A percentile compares a stretch with the other conserved stretches of the same genome.
These are phyloP conservation scores for Brassica rapa DNA, from an alignment of 345 rosid species.

Conservation along the genomic window DNA sequence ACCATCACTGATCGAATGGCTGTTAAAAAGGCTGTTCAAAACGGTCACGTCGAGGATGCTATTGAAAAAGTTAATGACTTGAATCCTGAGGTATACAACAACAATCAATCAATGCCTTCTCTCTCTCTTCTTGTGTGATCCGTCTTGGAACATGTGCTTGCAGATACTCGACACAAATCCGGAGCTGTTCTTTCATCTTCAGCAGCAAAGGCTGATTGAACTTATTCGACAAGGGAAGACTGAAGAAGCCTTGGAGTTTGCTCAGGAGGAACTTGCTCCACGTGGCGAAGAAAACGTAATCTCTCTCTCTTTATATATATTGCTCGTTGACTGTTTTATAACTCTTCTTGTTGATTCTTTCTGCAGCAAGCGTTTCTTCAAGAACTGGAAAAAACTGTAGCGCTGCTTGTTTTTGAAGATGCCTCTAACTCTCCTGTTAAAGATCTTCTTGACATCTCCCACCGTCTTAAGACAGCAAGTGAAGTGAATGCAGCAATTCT, in stretches of 20 bases:
- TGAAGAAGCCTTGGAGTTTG: constrained; percentile 95
- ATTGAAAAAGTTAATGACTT: constrained; percentile 93
- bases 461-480: constrained; percentile 92
- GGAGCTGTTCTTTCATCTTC: constrained; percentile 96
- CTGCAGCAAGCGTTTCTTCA: constrained; percentile 79
- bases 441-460: constrained; percentile 85
- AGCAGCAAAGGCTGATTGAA: constrained; percentile 96
- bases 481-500: constrained; percentile 98
- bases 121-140: neutral
- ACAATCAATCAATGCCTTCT: neutral
- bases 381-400: constrained; percentile 95
- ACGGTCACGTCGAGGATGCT: constrained; percentile 96
- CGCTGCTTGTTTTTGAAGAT: constrained; percentile 90
- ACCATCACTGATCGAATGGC: constrained; percentile 95
- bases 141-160: constrained; percentile 3
- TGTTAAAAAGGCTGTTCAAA: constrained; percentile 93
- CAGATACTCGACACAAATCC: constrained; percentile 94
- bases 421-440: constrained; percentile 82
- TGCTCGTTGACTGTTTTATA: neutral
- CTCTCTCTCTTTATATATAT: neutral
- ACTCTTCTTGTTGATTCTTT: neutral
- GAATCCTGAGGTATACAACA: constrained; percentile 72
- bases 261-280: constrained; percentile 99
- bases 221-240: constrained; percentile 87
- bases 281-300: constrained; percentile 93